Percentiles rank a stretch among this genome's conserved stretches.
Conservation (phyloP, 768 basidiomycete genomes). For the Boletellus ananiceps region DNA sequence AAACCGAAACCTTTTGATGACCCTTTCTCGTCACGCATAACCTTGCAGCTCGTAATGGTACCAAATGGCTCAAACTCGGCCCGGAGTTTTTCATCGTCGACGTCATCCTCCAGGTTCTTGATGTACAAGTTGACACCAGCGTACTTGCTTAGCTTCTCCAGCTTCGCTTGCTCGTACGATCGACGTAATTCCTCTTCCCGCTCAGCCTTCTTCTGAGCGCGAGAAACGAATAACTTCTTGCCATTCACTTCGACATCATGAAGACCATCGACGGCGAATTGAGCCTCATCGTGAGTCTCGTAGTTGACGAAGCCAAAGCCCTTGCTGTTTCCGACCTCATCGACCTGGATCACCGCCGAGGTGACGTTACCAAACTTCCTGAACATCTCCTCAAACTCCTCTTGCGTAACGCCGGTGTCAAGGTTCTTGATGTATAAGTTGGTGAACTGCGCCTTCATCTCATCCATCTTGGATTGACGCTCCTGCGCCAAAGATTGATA, state of each 20-base stretch:
- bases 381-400: constrained; percentile 85
- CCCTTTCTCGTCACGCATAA: constrained; percentile 96
- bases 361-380: constrained; percentile 74
- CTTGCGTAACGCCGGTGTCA: constrained; percentile 75
- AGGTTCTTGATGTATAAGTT: constrained; percentile 99
- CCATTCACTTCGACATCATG: constrained; percentile 83
- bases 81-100: constrained; percentile 96
- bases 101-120: constrained; percentile 98
- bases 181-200: constrained; percentile 94
- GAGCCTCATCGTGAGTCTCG: constrained; percentile 88
- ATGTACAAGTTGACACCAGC: constrained; percentile 99
- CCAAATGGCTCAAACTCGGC: constrained; percentile 96
- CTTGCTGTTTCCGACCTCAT: constrained; percentile 89
- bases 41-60: constrained; percentile 96
- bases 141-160: constrained; percentile 97
- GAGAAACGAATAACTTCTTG: constrained; percentile 89
- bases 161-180: constrained; percentile 91
- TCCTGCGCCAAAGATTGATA: constrained; percentile 48
- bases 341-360: constrained; percentile 78
- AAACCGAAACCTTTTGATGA: constrained; percentile 97
- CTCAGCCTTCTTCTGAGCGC: constrained; percentile 98
- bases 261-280: constrained; percentile 81
- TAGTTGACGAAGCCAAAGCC: constrained; percentile 99
- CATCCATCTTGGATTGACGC: constrained; percentile 96
- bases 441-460: constrained; percentile 96